A percentile compares a stretch with the other conserved stretches of the same genome.
phyloP scores from a whole-genome alignment of 1,139 yeast species.

The Yamadazyma sp. region DNA sequence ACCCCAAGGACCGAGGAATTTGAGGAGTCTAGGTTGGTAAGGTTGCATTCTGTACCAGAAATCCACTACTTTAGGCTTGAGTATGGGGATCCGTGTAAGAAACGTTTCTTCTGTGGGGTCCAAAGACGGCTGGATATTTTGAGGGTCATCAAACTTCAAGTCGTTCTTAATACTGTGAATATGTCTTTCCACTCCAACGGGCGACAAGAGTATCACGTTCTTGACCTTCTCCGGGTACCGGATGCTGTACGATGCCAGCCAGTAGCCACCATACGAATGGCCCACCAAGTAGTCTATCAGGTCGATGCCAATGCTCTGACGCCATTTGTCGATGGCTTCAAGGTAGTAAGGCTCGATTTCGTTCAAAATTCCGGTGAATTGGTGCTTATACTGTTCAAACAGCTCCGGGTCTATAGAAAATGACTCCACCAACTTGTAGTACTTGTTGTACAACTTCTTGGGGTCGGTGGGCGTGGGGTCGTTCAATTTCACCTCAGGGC shows the following conservation, averaged over 20 bases:
- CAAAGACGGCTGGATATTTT: slow-evolving; percentile 29
- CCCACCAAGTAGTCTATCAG: slow-evolving; percentile 44
- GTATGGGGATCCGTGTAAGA: slow-evolving; percentile 47
- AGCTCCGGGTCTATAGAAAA: slow-evolving; percentile 29
- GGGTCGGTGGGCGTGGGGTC: slow-evolving; percentile 33
- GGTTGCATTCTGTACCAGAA: slow-evolving; percentile 44
- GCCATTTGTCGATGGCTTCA: slow-evolving; percentile 41
- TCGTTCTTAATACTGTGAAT: slow-evolving; percentile 59
- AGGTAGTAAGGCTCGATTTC: slow-evolving; percentile 40
- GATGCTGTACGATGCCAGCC: slow-evolving; percentile 44
- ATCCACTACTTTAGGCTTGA: slow-evolving; percentile 28
- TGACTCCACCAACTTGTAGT: slow-evolving; percentile 42
- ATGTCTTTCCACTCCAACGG: slow-evolving; percentile 85
- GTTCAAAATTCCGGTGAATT: slow-evolving; percentile 43
- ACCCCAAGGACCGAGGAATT: slow-evolving; percentile 53
- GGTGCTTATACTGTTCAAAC: slow-evolving; percentile 29
- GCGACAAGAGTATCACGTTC: slow-evolving; percentile 74
- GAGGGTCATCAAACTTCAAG: slow-evolving; percentile 14
- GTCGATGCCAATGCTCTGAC: slow-evolving; percentile 27
- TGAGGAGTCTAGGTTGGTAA: slow-evolving; percentile 43
- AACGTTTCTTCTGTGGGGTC: slow-evolving; percentile 40
- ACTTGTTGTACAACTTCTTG: slow-evolving; percentile 36
- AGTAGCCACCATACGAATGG: slow-evolving; percentile 49
- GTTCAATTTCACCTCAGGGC: slow-evolving; percentile 30
- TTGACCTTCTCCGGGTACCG: slow-evolving; percentile 57